A percentile compares a stretch with the other conserved stretches of the same genome.
Conservation (phyloP, 179 eudicot species). For the Drosera spatulata region DNA sequence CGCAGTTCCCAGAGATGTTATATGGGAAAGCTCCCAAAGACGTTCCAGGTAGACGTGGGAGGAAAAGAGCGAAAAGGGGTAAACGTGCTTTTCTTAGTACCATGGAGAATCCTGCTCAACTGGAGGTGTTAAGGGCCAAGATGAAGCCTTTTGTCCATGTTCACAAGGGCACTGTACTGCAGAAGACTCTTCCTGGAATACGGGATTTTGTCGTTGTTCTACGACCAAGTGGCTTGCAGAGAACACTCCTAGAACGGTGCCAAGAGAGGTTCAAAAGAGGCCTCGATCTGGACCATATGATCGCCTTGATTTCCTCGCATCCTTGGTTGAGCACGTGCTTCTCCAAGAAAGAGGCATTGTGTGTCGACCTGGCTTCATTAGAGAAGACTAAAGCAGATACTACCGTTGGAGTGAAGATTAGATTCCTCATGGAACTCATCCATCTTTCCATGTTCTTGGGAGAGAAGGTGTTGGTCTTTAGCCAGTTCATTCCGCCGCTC, state of each 20-base stretch:
- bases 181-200: slow-evolving; percentile 40
- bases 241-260: slow-evolving; percentile 10
- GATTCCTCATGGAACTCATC: slow-evolving; percentile 24
- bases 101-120: background rate
- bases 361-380: background rate
- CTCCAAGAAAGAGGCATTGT: background rate
- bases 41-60: background rate
- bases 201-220: slow-evolving; percentile 32
- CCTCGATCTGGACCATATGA: slow-evolving; percentile 10
- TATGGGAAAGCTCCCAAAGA: background rate
- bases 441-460: slow-evolving; percentile 13
- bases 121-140: slow-evolving; percentile 13
- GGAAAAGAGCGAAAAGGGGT: background rate
- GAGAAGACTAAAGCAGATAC: slow-evolving; percentile 7
- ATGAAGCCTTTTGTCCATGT: slow-evolving; percentile 60
- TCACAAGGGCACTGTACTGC: slow-evolving; percentile 19
- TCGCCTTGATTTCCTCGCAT: slow-evolving; percentile 22
- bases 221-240: slow-evolving; percentile 36
- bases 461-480: slow-evolving; percentile 33
- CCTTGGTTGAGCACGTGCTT: slow-evolving; percentile 6
- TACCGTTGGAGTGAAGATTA: slow-evolving; percentile 21
- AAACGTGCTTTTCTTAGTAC: background rate
- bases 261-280: background rate
- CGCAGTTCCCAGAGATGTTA: slow-evolving; percentile 13
- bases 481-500: slow-evolving; percentile 21